A percentile compares a stretch with the other conserved stretches of the same genome.
Evolutionary conservation across 805 yeast species (phyloP).

Genomic region (Priceomyces haplophilus): DNA sequence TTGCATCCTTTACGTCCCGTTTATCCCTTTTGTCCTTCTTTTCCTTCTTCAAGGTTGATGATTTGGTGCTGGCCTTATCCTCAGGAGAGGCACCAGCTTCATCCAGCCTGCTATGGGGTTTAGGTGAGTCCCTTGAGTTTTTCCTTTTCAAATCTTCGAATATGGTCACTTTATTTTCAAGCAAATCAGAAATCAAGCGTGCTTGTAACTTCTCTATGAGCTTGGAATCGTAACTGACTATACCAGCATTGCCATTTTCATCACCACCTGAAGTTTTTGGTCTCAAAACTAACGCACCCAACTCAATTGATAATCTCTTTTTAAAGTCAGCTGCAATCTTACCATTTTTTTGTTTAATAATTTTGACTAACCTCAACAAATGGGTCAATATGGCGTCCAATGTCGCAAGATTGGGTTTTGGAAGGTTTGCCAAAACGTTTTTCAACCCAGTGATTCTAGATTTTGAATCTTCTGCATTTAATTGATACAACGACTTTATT

Average conservation of each 20-base stretch:
- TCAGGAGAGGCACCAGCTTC: not conserved
- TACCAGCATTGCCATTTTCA: not conserved
- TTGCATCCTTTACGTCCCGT: not conserved
- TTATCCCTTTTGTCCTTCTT: too few relatives aligned
- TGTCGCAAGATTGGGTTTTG: conserved; percentile 72
- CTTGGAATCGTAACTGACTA: conserved; percentile 2
- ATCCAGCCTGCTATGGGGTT: not conserved
- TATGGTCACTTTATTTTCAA: conserved; percentile 57
- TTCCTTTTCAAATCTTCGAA: conserved; percentile 56
- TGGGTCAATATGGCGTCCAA: conserved; percentile 79
- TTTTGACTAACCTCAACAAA: conserved; percentile 56
- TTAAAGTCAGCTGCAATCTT: conserved; percentile 36
- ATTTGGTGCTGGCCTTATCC: not conserved
- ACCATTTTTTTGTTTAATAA: conserved; percentile 41
- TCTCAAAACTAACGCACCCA: conserved; percentile 59
- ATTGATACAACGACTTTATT: conserved; percentile 59
- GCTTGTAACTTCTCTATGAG: conserved; percentile 30
- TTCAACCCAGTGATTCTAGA: conserved; percentile 60
- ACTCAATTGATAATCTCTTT: conserved; percentile 58
- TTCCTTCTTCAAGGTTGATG: not conserved
- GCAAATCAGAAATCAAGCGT: conserved; percentile 58
- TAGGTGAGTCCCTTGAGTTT: conserved; percentile 17
- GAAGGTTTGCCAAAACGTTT: conserved; percentile 62
- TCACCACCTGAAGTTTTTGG: conserved; percentile 28
- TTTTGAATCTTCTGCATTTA: conserved; percentile 35